A percentile compares a stretch with the other conserved stretches of the same genome.
These are phyloP conservation scores for Globisporangium uncinulatum DNA, from an alignment of 352 stramenopile species.

Conservation along the genomic window DNA sequence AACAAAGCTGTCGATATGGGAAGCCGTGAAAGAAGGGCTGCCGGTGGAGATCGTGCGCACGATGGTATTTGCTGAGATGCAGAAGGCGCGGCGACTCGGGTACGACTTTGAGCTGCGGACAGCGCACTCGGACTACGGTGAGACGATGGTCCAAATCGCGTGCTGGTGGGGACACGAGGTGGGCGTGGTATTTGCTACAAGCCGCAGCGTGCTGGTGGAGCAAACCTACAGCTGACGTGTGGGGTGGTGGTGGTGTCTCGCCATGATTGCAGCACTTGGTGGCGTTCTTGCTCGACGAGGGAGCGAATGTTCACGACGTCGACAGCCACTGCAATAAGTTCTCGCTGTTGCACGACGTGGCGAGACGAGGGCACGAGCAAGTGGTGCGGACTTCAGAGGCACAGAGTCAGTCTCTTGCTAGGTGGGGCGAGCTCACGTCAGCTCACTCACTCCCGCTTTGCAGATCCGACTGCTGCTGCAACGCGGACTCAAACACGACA, in stretches of 20 bases:
- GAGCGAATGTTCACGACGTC: constrained; percentile 37
- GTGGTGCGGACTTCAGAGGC: constrained; percentile 27
- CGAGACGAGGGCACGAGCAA: constrained; percentile 38
- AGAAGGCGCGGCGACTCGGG: constrained; percentile 50
- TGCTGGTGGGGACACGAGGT: constrained; percentile 68
- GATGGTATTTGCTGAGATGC: constrained; percentile 54
- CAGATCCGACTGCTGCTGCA: constrained; percentile 48
- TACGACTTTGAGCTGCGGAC: constrained; percentile 50
- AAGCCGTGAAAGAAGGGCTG: constrained; percentile 47
- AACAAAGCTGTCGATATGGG: constrained; percentile 60
- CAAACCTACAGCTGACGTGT: not conserved
- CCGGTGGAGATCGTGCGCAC: constrained; percentile 39
- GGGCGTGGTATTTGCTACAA: not conserved
- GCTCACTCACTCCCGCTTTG: not conserved
- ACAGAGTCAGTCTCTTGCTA: not conserved
- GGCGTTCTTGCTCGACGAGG: constrained; percentile 52
- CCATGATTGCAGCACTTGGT: constrained; percentile 31
- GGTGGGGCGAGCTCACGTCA: not conserved
- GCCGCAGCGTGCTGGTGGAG: not conserved
- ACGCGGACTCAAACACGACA: constrained; percentile 31
- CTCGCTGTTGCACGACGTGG: constrained; percentile 60
- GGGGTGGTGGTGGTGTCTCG: not conserved
- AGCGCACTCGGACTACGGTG: constrained; percentile 41
- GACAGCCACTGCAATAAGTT: constrained; percentile 58
- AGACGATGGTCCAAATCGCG: constrained; percentile 60